Conservation (phyloP, 495 filamentous ascomycete genomes). For the Aspergillus bridgeri region DNA sequence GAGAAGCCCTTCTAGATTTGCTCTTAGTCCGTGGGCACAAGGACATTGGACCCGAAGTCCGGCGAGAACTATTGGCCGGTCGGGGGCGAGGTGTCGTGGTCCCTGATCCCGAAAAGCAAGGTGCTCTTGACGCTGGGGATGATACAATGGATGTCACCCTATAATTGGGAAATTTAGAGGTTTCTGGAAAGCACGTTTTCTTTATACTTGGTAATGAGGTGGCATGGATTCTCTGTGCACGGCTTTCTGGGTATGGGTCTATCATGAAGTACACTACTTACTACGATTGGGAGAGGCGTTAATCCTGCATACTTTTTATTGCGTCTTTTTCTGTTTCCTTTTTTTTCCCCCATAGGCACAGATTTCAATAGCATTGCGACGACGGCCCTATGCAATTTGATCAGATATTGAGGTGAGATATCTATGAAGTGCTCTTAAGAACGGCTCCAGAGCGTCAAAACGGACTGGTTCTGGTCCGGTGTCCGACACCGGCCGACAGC, state of each 20-base stretch:
- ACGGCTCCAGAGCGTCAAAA: no score
- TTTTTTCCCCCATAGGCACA: background rate
- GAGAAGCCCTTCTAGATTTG: slow-evolving; percentile 87
- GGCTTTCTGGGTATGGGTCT: background rate
- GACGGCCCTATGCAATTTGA: background rate
- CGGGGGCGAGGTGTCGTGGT: slow-evolving; percentile 77
- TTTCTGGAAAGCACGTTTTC: background rate
- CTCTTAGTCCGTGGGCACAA: slow-evolving; percentile 84
- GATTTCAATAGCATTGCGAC: background rate
- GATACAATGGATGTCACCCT: slow-evolving; percentile 74
- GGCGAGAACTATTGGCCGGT: slow-evolving; percentile 85
- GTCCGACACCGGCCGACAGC: background rate
- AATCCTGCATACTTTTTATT: background rate
- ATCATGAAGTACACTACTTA: background rate
- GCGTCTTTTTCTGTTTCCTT: background rate
- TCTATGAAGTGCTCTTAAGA: background rate
- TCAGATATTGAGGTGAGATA: no score
- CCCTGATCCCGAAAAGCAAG: slow-evolving; percentile 52
- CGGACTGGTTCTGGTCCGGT: no score
- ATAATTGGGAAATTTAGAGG: slow-evolving; percentile 14
- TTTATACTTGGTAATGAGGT: background rate
- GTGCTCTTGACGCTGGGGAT: slow-evolving; percentile 66
- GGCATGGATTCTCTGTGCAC: background rate
- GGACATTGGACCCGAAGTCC: slow-evolving; percentile 83
- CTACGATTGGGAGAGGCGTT: slow-evolving; percentile 8